Conservation (phyloP, 345 rosid genomes). For the Raphanus sativus region DNA sequence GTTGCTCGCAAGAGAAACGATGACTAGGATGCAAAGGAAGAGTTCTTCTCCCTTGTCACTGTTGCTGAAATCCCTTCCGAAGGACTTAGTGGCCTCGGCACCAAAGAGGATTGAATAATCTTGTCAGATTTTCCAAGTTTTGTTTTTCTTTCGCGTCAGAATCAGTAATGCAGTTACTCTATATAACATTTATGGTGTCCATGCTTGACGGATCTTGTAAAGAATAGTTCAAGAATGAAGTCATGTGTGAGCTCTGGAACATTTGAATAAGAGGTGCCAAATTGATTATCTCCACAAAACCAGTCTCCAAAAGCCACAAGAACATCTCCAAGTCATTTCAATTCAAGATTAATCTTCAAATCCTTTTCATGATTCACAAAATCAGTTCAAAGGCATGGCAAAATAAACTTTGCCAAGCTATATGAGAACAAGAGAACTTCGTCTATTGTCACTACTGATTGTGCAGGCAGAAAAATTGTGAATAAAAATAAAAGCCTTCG, state of each 20-base stretch:
- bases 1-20: slow-evolving; percentile 65
- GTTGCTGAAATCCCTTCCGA: slow-evolving; percentile 57
- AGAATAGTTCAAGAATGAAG: too few species aligned
- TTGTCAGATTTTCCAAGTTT: neutral
- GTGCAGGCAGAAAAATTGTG: neutral
- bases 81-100: slow-evolving; percentile 58
- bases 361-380: neutral
- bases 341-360: neutral
- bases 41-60: slow-evolving; percentile 62
- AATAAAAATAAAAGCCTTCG: neutral
- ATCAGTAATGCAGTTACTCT: neutral
- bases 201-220: too few species aligned
- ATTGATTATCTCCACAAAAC: neutral
- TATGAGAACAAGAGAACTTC: too few species aligned
- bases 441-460: neutral
- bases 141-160: neutral
- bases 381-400: too few species aligned
- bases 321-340: neutral
- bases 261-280: too few species aligned
- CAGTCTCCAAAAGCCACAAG: neutral
- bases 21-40: slow-evolving; percentile 70
- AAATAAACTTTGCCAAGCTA: too few species aligned
- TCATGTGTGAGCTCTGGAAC: too few species aligned
- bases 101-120: slow-evolving; percentile 50
- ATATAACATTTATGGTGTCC: neutral